Evolutionary conservation across 2,329 filamentous ascomycete species (phyloP).

Genomic region (Epichloe bromicola): DNA sequence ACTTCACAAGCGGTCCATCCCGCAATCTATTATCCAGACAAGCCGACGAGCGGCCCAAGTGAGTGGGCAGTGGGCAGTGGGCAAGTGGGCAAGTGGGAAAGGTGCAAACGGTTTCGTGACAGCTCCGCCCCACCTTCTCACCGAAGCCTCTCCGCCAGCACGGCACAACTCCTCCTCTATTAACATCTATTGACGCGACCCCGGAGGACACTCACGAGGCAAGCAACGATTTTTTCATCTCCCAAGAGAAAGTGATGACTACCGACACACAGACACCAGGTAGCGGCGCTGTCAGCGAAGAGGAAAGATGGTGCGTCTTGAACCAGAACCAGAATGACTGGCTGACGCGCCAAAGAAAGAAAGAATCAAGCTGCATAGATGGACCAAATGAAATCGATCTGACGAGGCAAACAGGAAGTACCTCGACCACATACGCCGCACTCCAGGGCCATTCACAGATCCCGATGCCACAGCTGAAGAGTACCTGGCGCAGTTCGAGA

Average conservation of each 20-base stretch:
- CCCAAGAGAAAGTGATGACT: constrained; percentile 12
- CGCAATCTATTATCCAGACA: no score
- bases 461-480: constrained; percentile 41
- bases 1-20: no score
- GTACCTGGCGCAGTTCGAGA: constrained; percentile 44
- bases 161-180: neutral
- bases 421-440: constrained; percentile 66
- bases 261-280: constrained; percentile 10
- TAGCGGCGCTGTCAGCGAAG: constrained; percentile 11
- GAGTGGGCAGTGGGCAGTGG: no score
- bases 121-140: constrained; percentile 18
- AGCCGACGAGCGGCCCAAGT: no score
- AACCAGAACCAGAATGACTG: neutral
- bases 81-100: no score
- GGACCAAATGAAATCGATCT: neutral
- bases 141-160: neutral
- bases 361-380: neutral
- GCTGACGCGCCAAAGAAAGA: neutral
- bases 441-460: constrained; percentile 70
- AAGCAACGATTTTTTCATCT: neutral
- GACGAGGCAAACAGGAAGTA: constrained; percentile 49
- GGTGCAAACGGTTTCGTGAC: neutral
- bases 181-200: neutral
- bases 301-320: constrained; percentile 21
- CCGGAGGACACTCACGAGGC: neutral